Conservation (phyloP, 2,329 filamentous ascomycete species). For the Pezicula radicicola region DNA sequence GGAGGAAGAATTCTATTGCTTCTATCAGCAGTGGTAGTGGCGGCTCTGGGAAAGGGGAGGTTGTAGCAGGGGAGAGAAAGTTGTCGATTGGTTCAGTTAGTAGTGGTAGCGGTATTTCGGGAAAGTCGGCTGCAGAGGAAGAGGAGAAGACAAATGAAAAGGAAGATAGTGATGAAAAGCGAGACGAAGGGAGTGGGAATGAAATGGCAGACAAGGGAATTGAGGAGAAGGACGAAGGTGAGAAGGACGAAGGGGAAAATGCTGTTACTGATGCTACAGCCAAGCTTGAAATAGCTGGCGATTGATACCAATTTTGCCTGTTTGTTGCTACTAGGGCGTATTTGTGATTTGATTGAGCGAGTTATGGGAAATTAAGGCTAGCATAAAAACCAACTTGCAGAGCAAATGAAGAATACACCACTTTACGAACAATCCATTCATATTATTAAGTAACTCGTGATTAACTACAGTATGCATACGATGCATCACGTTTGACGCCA, state of each 20-base stretch:
- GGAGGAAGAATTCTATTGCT: slow-evolving; percentile 17
- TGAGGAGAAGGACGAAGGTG: background rate
- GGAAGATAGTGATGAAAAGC: background rate
- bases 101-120: background rate
- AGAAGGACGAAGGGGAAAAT: background rate
- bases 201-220: background rate
- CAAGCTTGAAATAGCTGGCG: background rate
- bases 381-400: no score
- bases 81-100: slow-evolving; percentile 2
- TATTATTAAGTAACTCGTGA: no score
- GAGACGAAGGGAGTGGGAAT: background rate
- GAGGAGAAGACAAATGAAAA: background rate
- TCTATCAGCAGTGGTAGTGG: slow-evolving; percentile 15
- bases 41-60: slow-evolving; percentile 6
- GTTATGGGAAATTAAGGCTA: no score
- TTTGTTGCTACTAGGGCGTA: no score
- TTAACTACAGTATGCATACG: no score
- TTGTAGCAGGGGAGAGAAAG: slow-evolving; percentile 4
- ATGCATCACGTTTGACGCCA: background rate
- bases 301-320: background rate
- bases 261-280: background rate
- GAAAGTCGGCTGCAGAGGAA: background rate
- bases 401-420: no score
- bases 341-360: no score
- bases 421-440: no score